Conservation (phyloP, 306 rosid species). For the Prunus kanzakura region DNA sequence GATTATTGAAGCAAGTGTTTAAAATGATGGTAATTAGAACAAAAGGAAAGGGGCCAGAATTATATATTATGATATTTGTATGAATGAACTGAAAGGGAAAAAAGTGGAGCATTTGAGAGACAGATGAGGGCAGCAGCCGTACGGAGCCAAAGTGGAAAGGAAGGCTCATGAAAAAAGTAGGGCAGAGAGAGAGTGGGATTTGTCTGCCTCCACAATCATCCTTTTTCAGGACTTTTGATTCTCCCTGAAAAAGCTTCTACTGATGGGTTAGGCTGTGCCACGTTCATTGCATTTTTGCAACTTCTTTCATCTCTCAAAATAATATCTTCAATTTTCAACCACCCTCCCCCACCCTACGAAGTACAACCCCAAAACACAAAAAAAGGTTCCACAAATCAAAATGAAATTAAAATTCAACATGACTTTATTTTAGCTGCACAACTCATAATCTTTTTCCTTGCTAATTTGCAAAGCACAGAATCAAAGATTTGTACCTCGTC, state of each 20-base stretch:
- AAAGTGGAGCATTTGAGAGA: constrained; percentile 9
- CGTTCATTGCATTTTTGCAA: constrained; percentile 21
- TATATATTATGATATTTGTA: neutral
- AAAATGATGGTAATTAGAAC: neutral
- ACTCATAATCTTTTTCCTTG: neutral
- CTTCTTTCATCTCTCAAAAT: neutral
- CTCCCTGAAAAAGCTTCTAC: constrained; percentile 15
- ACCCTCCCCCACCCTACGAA: neutral
- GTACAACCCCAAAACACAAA: neutral
- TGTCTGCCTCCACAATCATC: constrained; percentile 45
- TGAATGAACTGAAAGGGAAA: neutral
- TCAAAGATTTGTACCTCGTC: neutral
- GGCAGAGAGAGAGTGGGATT: constrained; percentile 17
- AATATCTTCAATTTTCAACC: neutral
- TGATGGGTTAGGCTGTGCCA: constrained; percentile 43
- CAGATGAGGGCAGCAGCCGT: neutral
- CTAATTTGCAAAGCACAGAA: constrained; percentile 1
- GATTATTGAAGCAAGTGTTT: neutral
- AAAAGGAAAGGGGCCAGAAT: neutral
- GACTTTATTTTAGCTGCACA: neutral
- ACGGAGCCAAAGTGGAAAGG: constrained; percentile 21
- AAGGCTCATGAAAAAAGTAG: neutral
- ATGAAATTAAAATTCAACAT: neutral
- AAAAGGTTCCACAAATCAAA: too few species aligned
- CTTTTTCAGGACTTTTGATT: constrained; percentile 31